Conservation (phyloP, 805 yeast species). For the Cyberlindnera veronae region DNA sequence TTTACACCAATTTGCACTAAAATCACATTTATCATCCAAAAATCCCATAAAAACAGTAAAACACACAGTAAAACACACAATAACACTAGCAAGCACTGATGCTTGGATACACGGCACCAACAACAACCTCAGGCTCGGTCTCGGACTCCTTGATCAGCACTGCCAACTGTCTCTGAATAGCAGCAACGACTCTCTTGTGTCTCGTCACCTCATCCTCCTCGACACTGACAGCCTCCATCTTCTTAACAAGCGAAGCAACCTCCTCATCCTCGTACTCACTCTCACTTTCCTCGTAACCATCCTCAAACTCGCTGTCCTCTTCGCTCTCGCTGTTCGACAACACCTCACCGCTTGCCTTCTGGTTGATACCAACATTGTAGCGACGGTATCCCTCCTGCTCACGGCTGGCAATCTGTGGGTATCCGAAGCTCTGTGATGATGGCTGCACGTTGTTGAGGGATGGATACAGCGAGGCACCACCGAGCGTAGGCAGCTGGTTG, state of each 20-base stretch:
- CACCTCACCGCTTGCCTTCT: conserved; percentile 26
- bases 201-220: conserved; percentile 12
- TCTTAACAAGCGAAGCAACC: conserved; percentile 8
- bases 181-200: conserved; percentile 19
- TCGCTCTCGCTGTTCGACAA: conserved; percentile 6
- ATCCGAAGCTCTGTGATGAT: conserved; percentile 20
- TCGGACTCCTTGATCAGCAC: conserved; percentile 11
- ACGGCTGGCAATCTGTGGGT: conserved; percentile 30
- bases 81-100: too few species aligned
- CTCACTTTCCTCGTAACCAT: conserved; percentile 18
- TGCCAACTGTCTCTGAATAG: conserved; percentile 18
- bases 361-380: conserved; percentile 35
- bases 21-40: too few species aligned
- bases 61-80: too few species aligned
- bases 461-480: conserved; percentile 23
- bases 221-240: conserved; percentile 10
- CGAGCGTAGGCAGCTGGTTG: conserved; percentile 7
- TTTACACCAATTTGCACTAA: too few species aligned
- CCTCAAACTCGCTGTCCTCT: conserved; percentile 12
- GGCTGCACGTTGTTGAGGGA: too few species aligned
- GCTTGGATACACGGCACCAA: too few species aligned
- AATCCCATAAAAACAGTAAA: too few species aligned
- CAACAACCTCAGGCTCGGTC: neutral
- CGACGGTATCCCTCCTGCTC: conserved; percentile 29
- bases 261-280: conserved; percentile 20